phyloP scores from a whole-genome alignment of 2,329 filamentous ascomycete species.

The Cladosporium sp. region DNA sequence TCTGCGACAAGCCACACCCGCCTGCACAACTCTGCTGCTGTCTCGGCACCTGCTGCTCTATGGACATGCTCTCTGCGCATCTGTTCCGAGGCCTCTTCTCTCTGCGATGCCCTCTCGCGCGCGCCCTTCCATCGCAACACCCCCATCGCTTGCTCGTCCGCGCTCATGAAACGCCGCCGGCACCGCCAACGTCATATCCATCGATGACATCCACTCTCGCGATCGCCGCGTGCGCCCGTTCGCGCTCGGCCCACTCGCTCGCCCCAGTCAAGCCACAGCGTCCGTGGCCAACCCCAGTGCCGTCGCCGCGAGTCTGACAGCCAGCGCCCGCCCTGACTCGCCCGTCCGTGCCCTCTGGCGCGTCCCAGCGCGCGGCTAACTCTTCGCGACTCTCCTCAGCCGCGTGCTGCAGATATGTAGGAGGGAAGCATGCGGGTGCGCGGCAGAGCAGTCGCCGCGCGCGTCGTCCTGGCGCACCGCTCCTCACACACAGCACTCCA shows the following conservation, averaged over 20 bases:
- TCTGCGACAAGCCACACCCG: conserved; percentile 9
- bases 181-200: conserved; percentile 2
- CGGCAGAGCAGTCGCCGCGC: no score
- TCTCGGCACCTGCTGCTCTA: background rate
- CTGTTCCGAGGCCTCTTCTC: background rate
- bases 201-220: conserved; percentile 3
- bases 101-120: no score
- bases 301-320: no score
- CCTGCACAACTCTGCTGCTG: background rate
- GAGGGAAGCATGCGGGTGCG: no score
- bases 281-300: no score
- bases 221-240: conserved; percentile 1
- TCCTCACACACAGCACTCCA: background rate
- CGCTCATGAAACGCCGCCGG: conserved; percentile 3
- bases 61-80: background rate
- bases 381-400: conserved; percentile 4
- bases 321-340: no score
- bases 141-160: background rate
- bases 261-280: background rate
- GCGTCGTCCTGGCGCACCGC: no score
- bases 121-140: no score
- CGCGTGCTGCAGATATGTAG: conserved; percentile 1
- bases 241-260: conserved; percentile 7
- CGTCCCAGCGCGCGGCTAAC: conserved; percentile 9
- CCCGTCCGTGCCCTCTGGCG: background rate